These are phyloP conservation scores for Ceratocystis cacaofunesta DNA, from an alignment of 2,329 filamentous ascomycete genomes.

Conservation along the genomic window DNA sequence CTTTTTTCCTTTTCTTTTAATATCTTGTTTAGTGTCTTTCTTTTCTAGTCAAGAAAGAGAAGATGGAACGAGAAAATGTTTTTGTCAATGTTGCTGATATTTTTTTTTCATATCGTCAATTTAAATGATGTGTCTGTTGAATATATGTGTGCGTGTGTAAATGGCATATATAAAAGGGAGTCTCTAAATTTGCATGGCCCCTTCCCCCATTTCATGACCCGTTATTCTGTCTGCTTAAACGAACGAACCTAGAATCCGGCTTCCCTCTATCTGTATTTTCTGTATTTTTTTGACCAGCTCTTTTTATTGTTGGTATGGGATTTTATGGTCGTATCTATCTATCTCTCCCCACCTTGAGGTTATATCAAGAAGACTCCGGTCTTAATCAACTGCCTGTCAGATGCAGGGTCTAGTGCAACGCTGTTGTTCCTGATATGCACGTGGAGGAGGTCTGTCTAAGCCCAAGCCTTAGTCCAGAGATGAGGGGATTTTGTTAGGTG, in stretches of 20 bases:
- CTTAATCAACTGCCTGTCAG: too few relatives aligned
- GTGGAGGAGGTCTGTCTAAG: not conserved
- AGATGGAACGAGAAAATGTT: slow-evolving; percentile 1
- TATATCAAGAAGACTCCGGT: too few relatives aligned
- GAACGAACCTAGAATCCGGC: too few relatives aligned
- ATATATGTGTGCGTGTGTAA: not conserved
- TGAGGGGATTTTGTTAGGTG: not conserved
- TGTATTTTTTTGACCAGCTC: too few relatives aligned
- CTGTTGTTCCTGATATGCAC: not conserved
- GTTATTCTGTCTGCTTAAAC: too few relatives aligned
- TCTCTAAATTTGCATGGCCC: not conserved
- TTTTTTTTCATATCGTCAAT: not conserved
- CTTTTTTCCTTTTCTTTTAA: not conserved
- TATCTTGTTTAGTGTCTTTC: not conserved
- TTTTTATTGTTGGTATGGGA: too few relatives aligned
- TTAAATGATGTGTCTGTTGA: not conserved
- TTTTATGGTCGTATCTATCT: too few relatives aligned
- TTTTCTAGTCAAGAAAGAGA: not conserved
- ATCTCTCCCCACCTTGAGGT: too few relatives aligned
- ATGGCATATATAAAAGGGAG: not conserved
- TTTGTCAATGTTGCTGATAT: not conserved
- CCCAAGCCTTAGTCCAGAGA: not conserved
- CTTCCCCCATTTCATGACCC: not conserved
- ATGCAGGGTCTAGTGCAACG: not conserved
- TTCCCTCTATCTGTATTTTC: too few relatives aligned